These are phyloP conservation scores for Amanita pseudoporphyria DNA, from an alignment of 768 basidiomycete genomes.

Conservation along the genomic window DNA sequence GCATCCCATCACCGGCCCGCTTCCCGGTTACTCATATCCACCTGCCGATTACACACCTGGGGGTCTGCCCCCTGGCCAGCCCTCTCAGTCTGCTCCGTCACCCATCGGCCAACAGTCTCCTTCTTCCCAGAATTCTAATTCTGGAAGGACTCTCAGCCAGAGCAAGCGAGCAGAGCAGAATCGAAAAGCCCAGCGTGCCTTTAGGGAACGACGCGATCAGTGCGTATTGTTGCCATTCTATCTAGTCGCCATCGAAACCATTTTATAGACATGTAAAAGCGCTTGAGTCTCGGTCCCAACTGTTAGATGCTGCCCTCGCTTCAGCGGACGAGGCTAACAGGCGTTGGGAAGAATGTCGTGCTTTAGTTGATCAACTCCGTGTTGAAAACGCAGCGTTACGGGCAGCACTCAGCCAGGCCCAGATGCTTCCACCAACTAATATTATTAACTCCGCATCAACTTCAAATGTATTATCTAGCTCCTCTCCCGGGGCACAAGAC, in stretches of 20 bases:
- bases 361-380: constrained; percentile 78
- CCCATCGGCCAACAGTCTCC: constrained; percentile 9
- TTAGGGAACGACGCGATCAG: constrained; percentile 86
- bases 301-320: constrained; percentile 78
- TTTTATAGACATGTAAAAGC: constrained; percentile 69
- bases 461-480: neutral
- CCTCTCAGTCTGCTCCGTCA: constrained; percentile 20
- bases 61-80: constrained; percentile 19
- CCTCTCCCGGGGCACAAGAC: neutral
- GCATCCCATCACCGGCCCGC: constrained; percentile 32
- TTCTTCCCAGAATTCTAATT: constrained; percentile 5
- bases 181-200: constrained; percentile 87
- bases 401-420: constrained; percentile 50
- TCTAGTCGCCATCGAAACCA: constrained; percentile 4
- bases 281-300: constrained; percentile 76
- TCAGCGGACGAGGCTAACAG: constrained; percentile 84
- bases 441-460: neutral
- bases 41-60: constrained; percentile 43
- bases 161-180: constrained; percentile 93
- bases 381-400: constrained; percentile 76
- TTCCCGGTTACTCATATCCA: constrained; percentile 41
- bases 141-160: constrained; percentile 55
- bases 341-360: constrained; percentile 87
- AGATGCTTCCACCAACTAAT: constrained; percentile 24
- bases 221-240: constrained; percentile 29